Evolutionary conservation across 495 filamentous ascomycete species (phyloP).

Genomic region (Astrothelium macrocarpum): DNA sequence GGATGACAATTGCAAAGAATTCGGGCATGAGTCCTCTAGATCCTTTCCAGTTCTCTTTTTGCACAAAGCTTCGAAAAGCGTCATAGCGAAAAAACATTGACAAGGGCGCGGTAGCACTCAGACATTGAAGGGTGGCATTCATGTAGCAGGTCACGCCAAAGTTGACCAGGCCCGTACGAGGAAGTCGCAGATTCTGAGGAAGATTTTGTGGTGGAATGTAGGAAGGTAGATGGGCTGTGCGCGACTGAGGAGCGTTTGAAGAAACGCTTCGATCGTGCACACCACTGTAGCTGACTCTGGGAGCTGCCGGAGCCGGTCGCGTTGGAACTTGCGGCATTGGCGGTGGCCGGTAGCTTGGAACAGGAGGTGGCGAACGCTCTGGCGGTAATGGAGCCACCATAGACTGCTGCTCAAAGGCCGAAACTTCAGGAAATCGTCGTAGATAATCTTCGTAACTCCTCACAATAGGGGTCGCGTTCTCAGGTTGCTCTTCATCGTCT

Average conservation of each 20-base stretch:
- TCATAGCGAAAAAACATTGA: conserved; percentile 58
- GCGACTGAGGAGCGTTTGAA: conserved; percentile 40
- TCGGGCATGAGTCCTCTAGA: conserved; percentile 71
- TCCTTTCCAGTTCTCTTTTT: conserved; percentile 52
- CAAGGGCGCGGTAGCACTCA: conserved; percentile 66
- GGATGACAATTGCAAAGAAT: conserved; percentile 63
- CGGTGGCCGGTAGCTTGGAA: conserved; percentile 12
- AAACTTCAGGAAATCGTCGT: conserved; percentile 68
- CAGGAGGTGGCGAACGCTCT: conserved; percentile 17
- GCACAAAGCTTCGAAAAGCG: conserved; percentile 33
- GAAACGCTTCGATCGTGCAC: conserved; percentile 58
- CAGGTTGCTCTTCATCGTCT: conserved; percentile 24
- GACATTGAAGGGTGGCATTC: conserved; percentile 76
- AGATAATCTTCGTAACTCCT: conserved; percentile 66
- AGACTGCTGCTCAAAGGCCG: conserved; percentile 57
- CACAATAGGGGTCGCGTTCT: conserved; percentile 38
- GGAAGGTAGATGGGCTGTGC: conserved; percentile 33
- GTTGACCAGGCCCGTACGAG: conserved; percentile 65
- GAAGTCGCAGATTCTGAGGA: conserved; percentile 35
- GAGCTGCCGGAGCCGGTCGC: conserved; percentile 75
- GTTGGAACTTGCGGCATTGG: conserved; percentile 36
- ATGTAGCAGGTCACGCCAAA: conserved; percentile 81
- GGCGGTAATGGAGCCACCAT: conserved; percentile 44
- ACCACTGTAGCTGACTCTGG: conserved; percentile 80
- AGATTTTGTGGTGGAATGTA: conserved; percentile 41